These are phyloP conservation scores for Hymenoscyphus infarciens DNA, from an alignment of 2,329 filamentous ascomycete genomes.

Conservation along the genomic window DNA sequence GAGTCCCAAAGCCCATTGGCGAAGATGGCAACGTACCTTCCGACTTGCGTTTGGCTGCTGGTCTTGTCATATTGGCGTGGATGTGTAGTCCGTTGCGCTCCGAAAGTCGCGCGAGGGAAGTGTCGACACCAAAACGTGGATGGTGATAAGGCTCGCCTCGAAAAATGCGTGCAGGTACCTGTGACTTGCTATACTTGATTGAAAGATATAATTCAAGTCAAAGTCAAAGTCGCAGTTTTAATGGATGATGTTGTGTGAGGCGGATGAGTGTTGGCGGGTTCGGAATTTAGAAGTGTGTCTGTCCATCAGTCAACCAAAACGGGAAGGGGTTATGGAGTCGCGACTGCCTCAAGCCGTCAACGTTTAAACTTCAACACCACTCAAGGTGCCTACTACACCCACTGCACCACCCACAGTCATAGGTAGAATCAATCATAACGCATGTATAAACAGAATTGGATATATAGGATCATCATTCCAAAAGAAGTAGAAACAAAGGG, in stretches of 20 bases:
- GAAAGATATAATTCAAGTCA: not conserved
- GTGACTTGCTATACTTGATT: not conserved
- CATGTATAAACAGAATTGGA: not conserved
- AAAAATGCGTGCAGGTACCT: not conserved
- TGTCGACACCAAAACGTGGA: too few species aligned
- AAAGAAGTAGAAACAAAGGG: not conserved
- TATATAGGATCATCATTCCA: not conserved
- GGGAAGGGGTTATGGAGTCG: not conserved
- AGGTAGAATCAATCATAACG: not conserved
- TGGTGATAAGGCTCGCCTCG: too few species aligned
- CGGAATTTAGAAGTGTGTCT: not conserved
- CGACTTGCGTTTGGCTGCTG: constrained; percentile 21
- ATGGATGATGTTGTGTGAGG: not conserved
- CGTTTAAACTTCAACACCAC: not conserved
- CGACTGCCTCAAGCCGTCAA: not conserved
- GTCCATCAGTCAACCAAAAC: not conserved
- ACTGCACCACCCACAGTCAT: too few species aligned
- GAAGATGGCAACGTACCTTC: constrained; percentile 20
- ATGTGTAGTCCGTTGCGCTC: not conserved
- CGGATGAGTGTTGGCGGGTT: not conserved
- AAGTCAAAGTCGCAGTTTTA: not conserved
- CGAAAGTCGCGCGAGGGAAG: too few species aligned
- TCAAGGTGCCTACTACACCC: not conserved
- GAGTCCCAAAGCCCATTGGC: not conserved
- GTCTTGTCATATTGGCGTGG: constrained; percentile 9